Conservation (phyloP, 305 asterid species). For the Galium porrigens region DNA sequence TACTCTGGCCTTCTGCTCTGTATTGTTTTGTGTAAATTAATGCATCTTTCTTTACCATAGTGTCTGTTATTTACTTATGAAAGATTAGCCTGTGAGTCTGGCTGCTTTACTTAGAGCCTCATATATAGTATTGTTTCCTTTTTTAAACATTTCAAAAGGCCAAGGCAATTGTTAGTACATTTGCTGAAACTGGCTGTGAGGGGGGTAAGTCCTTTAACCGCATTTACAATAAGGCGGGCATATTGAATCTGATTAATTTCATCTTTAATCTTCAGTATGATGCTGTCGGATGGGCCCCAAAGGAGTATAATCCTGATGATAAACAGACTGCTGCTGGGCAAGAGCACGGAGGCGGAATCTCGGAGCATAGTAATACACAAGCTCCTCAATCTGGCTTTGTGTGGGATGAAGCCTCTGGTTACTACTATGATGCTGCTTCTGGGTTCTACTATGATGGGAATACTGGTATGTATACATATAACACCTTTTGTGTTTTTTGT, state of each 20-base stretch:
- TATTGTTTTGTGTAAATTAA: background rate
- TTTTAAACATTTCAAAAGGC: background rate
- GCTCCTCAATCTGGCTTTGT: constrained; percentile 87
- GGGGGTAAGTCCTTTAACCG: background rate
- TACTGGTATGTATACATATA: constrained; percentile 40
- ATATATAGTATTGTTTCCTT: background rate
- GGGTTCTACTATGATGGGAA: constrained; percentile 97
- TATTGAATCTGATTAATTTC: constrained; percentile 2
- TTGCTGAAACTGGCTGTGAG: background rate
- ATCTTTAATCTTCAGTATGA: constrained; percentile 49
- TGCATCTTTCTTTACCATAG: background rate
- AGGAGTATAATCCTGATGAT: constrained; percentile 82
- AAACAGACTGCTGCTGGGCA: constrained; percentile 45
- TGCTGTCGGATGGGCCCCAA: constrained; percentile 98
- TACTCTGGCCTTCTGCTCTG: constrained; percentile 14
- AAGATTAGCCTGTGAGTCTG: background rate
- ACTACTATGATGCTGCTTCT: constrained; percentile 90
- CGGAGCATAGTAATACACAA: constrained; percentile 37
- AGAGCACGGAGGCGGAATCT: constrained; percentile 43
- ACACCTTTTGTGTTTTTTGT: background rate
- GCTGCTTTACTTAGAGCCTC: background rate
- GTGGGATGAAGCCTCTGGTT: constrained; percentile 99
- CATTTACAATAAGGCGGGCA: background rate
- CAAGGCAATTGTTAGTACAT: background rate
- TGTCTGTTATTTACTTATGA: background rate